Conservation (phyloP, 305 asterid genomes). For the Coffea humblotiana region DNA sequence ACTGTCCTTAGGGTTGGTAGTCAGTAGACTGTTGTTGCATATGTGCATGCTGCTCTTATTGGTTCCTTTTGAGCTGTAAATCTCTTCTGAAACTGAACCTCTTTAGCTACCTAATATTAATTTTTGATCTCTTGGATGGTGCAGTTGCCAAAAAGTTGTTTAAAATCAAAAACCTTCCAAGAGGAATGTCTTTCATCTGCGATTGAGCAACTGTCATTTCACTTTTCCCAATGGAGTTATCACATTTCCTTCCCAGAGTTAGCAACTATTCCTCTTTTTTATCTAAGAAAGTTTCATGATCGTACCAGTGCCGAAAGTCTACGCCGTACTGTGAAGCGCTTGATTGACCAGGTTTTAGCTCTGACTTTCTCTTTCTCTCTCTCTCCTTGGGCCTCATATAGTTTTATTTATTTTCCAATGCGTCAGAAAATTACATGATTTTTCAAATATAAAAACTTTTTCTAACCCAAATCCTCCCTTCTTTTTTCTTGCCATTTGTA, state of each 20-base stretch:
- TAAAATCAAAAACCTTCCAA: constrained; percentile 70
- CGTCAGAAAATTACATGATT: background rate
- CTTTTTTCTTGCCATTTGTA: background rate
- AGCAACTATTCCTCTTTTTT: constrained; percentile 75
- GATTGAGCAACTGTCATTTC: constrained; percentile 61
- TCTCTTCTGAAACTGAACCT: constrained; percentile 10
- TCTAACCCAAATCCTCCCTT: background rate
- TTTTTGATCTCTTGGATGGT: constrained; percentile 21
- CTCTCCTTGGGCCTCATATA: background rate
- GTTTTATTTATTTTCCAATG: background rate
- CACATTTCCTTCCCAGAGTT: constrained; percentile 91
- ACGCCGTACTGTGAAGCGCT: constrained; percentile 63
- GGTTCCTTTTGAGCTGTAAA: constrained; percentile 1
- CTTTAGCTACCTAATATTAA: constrained; percentile 6
- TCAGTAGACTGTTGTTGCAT: constrained; percentile 17
- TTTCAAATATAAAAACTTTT: background rate
- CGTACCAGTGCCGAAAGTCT: constrained; percentile 50
- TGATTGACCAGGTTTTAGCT: constrained; percentile 77
- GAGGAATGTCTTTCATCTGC: constrained; percentile 66
- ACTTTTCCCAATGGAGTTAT: constrained; percentile 85
- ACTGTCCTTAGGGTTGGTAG: constrained; percentile 69
- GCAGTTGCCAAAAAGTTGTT: constrained; percentile 80
- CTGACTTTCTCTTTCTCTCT: constrained; percentile 7
- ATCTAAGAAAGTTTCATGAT: constrained; percentile 62
- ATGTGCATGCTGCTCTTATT: background rate